A percentile compares a stretch with the other conserved stretches of the same genome.
Conservation (phyloP, 768 basidiomycete species). For the Pleurotus citrinopileatus region DNA sequence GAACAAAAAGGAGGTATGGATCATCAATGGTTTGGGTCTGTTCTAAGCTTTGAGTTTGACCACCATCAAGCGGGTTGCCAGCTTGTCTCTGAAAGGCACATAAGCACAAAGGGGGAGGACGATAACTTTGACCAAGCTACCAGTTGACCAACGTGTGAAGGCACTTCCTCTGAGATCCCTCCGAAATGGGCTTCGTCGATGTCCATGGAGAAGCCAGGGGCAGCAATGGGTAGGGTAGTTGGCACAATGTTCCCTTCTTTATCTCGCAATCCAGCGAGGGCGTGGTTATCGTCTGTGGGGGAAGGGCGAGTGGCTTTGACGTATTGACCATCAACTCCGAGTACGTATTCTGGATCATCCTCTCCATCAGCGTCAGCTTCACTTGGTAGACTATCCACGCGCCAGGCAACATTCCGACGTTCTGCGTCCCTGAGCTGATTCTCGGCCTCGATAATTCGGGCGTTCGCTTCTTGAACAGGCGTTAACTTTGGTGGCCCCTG, state of each 20-base stretch:
- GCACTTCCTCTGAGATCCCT: conserved; percentile 49
- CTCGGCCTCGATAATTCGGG: conserved; percentile 53
- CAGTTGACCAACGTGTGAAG: conserved; percentile 53
- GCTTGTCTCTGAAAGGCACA: no score
- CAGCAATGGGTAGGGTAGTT: conserved; percentile 11
- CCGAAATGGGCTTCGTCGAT: conserved; percentile 43
- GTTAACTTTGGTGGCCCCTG: conserved; percentile 33
- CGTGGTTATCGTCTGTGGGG: conserved; percentile 19
- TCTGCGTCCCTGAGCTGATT: conserved; percentile 62
- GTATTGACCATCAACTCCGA: conserved; percentile 34
- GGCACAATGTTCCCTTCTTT: conserved; percentile 54
- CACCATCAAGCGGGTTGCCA: not conserved
- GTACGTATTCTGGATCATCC: conserved; percentile 46
- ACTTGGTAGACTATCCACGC: conserved; percentile 42
- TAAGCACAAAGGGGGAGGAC: not conserved
- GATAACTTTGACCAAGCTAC: conserved; percentile 29
- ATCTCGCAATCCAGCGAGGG: conserved; percentile 58
- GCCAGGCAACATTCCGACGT: conserved; percentile 65
- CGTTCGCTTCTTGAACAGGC: conserved; percentile 54
- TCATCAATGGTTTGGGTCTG: conserved; percentile 48
- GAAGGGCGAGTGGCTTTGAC: conserved; percentile 6
- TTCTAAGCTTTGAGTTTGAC: conserved; percentile 27
- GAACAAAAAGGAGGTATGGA: conserved; percentile 10
- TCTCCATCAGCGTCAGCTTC: conserved; percentile 63
- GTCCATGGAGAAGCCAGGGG: conserved; percentile 20